Evolutionary conservation across 495 filamentous ascomycete genomes (phyloP).

Genomic region (Aspergillus avenaceus): DNA sequence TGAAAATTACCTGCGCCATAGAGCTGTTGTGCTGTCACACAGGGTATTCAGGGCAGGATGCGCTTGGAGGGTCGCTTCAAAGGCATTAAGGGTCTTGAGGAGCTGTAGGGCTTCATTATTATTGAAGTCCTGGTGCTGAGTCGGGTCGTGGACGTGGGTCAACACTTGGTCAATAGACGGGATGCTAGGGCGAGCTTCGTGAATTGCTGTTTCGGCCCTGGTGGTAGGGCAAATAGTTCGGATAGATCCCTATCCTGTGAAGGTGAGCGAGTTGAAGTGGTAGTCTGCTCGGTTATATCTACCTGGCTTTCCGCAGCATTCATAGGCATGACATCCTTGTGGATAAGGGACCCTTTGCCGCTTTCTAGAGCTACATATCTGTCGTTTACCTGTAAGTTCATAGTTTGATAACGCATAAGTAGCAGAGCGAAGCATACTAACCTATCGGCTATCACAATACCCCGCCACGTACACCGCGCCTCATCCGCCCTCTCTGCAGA

Average conservation of each 20-base stretch:
- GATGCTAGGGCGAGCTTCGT: neutral
- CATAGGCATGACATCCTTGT: neutral
- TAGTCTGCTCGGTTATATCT: neutral
- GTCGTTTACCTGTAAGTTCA: neutral
- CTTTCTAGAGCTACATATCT: neutral
- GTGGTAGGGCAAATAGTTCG: neutral
- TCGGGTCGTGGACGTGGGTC: neutral
- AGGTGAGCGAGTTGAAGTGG: neutral
- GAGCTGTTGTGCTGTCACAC: neutral
- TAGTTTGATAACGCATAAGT: neutral
- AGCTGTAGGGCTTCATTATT: neutral
- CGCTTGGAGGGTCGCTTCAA: neutral
- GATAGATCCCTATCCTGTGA: neutral
- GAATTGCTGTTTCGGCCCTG: neutral
- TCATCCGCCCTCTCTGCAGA: neutral
- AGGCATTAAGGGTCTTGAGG: neutral
- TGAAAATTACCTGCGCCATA: neutral
- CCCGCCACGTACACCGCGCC: conserved; percentile 1
- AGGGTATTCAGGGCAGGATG: neutral
- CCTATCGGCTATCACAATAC: conserved; percentile 3
- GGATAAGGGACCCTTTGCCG: neutral
- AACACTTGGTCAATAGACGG: neutral
- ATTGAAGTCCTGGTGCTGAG: neutral
- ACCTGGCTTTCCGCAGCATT: neutral
- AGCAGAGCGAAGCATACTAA: neutral